These are phyloP conservation scores for Mortierella sp. DNA, from an alignment of 371 early-diverging fungal species.

Conservation along the genomic window DNA sequence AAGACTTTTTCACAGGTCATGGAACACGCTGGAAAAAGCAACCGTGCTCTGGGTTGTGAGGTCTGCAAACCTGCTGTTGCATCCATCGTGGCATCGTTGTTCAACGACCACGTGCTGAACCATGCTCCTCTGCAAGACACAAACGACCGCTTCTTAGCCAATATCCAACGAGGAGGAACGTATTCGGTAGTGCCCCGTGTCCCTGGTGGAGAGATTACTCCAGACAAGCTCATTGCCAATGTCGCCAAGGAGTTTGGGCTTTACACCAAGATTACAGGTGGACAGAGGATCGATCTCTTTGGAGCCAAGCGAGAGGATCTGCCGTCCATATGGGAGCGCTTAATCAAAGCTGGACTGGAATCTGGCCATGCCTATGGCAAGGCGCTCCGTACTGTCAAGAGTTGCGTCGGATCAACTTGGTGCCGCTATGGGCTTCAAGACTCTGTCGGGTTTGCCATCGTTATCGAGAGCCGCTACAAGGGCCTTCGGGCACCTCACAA, in stretches of 20 bases:
- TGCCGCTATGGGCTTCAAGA: constrained; percentile 80
- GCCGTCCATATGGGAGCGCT: constrained; percentile 75
- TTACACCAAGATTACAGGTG: constrained; percentile 79
- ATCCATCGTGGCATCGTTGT: constrained; percentile 78
- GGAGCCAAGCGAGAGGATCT: constrained; percentile 76
- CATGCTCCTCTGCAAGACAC: constrained; percentile 75
- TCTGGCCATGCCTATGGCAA: constrained; percentile 83
- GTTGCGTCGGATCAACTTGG: constrained; percentile 79
- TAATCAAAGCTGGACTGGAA: constrained; percentile 76
- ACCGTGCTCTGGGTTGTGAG: constrained; percentile 65
- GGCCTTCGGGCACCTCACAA: constrained; percentile 80
- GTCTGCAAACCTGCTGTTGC: constrained; percentile 77
- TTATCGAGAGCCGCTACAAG: constrained; percentile 77
- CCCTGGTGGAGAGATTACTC: constrained; percentile 78
- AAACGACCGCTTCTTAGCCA: constrained; percentile 80
- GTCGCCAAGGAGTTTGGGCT: constrained; percentile 76
- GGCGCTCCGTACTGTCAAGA: constrained; percentile 80
- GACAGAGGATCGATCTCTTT: constrained; percentile 78
- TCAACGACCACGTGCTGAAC: constrained; percentile 76
- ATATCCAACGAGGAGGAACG: constrained; percentile 80
- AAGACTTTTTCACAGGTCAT: constrained; percentile 67
- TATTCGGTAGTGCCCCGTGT: constrained; percentile 80
- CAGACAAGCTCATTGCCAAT: constrained; percentile 72
- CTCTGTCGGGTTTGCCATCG: constrained; percentile 77
- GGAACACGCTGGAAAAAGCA: constrained; percentile 60